Evolutionary conservation across 2,329 filamentous ascomycete genomes (phyloP), one percentile per base, ranked within the genome.

Genomic region (Venturia carpophila): DNA sequence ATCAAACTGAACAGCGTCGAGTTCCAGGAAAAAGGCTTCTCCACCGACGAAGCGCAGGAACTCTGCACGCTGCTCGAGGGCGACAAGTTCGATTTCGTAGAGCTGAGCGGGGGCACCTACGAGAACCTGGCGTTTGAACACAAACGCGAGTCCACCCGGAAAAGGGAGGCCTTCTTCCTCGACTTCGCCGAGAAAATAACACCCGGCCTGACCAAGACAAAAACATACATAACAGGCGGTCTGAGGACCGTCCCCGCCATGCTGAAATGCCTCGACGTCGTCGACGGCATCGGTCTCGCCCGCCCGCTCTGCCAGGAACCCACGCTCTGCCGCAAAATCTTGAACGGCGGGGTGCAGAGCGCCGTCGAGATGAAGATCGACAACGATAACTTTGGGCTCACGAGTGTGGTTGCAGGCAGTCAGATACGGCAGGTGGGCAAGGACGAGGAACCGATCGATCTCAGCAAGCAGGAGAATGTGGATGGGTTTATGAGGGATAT

Each of bases 1-100:
- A 83, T 86, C 73, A 86, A 86, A 75, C 74, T 86, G 68, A 85
- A 85, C 75, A 78, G 75, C n/a, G 80, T 83, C 60, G 81, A 83
- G 69, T 83, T 83, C 73, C 80, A 83, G 68, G 78, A 78, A 19
- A 77, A 79, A 34, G 82, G 82, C 0, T 80, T 84, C 72, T 74
- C 76, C 58, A 75, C 80, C 1, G 78, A 81, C 10, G 83, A 85
- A 67, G 80, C 80, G 1, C 76, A 74, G 39, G 70, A 77, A 39
- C 73, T 85, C 42, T 81, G 79, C 72, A 71, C 75, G 55, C 71
- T 78, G 27, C 74, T 84, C 1, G 81, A 85, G 70, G 70, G 75
- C 60, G 78, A 80, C 66, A 73, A 71, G 9, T 83, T 84, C 63
- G 79, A 84, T 71, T 83, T 84, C 68, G 82, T 86, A 15, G 84